These are phyloP conservation scores for Penicillium sp. DNA, from an alignment of 2,329 filamentous ascomycete species.

Conservation along the genomic window DNA sequence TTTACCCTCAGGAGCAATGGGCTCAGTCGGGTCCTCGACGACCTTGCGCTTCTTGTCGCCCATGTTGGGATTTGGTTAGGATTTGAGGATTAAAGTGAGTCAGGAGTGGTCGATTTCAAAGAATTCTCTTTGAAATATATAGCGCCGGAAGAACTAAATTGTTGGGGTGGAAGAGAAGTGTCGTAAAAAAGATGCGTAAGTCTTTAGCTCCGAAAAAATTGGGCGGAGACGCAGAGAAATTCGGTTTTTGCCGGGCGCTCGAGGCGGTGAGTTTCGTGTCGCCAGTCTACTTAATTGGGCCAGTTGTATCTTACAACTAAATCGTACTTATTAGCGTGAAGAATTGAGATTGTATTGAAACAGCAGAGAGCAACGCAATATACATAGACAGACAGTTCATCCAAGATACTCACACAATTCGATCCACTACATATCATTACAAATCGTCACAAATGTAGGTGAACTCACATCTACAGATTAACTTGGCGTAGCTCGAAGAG, in stretches of 20 bases:
- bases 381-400: too few species aligned
- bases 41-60: conserved; percentile 42
- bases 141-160: background rate
- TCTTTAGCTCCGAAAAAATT: conserved; percentile 23
- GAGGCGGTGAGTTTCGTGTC: conserved; percentile 24
- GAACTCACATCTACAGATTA: background rate
- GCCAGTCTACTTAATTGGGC: conserved; percentile 3
- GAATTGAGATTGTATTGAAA: background rate
- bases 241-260: conserved; percentile 28
- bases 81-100: background rate
- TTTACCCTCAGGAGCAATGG: conserved; percentile 30
- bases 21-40: conserved; percentile 26
- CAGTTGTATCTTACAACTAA: background rate
- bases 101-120: background rate
- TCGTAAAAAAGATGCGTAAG: conserved; percentile 4
- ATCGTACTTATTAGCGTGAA: background rate
- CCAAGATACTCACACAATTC: background rate
- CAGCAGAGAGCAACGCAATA: background rate
- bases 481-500: background rate
- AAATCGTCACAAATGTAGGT: too few species aligned
- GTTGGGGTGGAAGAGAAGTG: background rate
- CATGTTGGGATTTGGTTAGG: conserved; percentile 23
- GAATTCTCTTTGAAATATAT: background rate
- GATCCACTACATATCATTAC: too few species aligned
- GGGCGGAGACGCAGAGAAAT: conserved; percentile 27